Base-by-base conservation (phyloP, 2,329 filamentous ascomycete genomes). In the Daldinia sp. region DNA sequence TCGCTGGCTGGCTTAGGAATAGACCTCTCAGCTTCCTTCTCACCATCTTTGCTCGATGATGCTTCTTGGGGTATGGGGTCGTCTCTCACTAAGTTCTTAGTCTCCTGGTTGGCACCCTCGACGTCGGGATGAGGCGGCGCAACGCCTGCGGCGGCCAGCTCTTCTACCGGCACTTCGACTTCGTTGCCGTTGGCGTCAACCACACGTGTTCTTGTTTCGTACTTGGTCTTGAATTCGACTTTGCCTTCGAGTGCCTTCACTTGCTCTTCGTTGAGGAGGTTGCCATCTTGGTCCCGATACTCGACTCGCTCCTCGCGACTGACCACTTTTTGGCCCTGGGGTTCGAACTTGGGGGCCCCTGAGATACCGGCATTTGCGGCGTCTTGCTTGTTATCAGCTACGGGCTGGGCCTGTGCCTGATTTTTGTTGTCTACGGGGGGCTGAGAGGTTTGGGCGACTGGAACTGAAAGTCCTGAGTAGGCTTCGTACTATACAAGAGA, bases 201-300 rank as follows among this genome's bases (percentile, higher is more conserved):
- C 63, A 98, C 81, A 65, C 93, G 90, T 7, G 94, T 98, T 72
- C 92, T 88, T n/a, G 95, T 98, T 85, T 98, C 95, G 79, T 98
- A 98, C 73, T 91, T 92, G 12, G 96, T 98, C 83, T 97, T 90
- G 83, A 99, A 98, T 76, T 93, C 93, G 67, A 98, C 94, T 81
- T 97, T 97, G 76, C 95, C 96, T 79, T 95, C 88, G 35, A 99
- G 88, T 20, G 88, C 88, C 76, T 92, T 89, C 66, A 99, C 94
- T 78, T 97, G 89, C 76, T 94, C 92, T 61, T 92, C 89, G 76
- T 95, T 85, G 35, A 99, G 87, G 35, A 98, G 80, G 77, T 98
- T 98, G 72, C 96, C 96, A 74, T 97, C 86, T 80, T 98, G 93
- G 79, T 98, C 96, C 60, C 96, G 92, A 82, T 97, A 99, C 82